Percentiles rank a stretch among this genome's conserved stretches.
phyloP scores from a whole-genome alignment of 1,139 yeast genomes.

The Nakaseomyces glabratus region DNA sequence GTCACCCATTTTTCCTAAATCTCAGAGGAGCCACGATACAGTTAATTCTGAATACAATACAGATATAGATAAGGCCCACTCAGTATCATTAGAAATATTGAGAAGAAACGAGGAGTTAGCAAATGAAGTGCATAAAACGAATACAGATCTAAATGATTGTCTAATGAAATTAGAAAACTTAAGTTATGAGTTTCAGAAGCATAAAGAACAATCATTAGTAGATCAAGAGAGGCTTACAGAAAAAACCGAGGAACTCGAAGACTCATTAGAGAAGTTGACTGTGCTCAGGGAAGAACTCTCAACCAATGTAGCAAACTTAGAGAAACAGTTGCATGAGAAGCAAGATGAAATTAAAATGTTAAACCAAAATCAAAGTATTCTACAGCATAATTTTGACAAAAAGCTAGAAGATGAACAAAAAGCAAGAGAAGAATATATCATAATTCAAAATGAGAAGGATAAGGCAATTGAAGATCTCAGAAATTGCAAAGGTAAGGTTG shows the following conservation, averaged over 20 bases:
- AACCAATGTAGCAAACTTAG: conserved; percentile 28
- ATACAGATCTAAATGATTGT: conserved; percentile 18
- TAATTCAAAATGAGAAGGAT: conserved; percentile 6
- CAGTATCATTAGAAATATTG: conserved; percentile 10
- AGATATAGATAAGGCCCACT: conserved; percentile 12
- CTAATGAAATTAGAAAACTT: conserved; percentile 37
- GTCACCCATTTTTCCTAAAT: conserved; percentile 1
- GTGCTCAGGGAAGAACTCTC: conserved; percentile 31
- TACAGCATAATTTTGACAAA: conserved; percentile 27
- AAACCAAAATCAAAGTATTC: conserved; percentile 26
- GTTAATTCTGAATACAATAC: neutral
- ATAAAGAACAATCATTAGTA: neutral
- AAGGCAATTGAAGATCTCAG: conserved; percentile 9
- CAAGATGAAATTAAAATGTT: conserved; percentile 26
- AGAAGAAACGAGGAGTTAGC: conserved; percentile 34
- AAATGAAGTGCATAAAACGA: conserved; percentile 29
- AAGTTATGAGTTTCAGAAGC: conserved; percentile 3
- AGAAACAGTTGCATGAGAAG: conserved; percentile 18
- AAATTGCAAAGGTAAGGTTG: conserved; percentile 7
- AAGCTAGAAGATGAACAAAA: conserved; percentile 14
- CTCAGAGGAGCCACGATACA: too few species aligned
- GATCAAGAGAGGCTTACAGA: conserved; percentile 28
- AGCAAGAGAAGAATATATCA: conserved; percentile 7
- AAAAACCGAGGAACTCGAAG: conserved; percentile 37
- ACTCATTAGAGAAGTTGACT: conserved; percentile 9